Conservation (phyloP, 2,329 filamentous ascomycete genomes). For the Mariannaea elegans region DNA sequence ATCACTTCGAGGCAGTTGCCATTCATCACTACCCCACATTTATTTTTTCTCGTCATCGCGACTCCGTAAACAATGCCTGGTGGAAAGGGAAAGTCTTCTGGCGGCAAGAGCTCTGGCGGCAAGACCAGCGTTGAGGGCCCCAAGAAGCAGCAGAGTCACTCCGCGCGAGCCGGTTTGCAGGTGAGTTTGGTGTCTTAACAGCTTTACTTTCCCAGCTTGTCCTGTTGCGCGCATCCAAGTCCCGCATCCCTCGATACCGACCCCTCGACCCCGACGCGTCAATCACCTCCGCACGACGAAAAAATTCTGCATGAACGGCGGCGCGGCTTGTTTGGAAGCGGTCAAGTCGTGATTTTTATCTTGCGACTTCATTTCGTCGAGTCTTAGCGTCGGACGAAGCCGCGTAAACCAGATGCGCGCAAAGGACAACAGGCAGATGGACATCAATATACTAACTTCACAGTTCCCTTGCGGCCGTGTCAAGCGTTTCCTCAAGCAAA, state of each 20-base stretch:
- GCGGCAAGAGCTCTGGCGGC: conserved; percentile 87
- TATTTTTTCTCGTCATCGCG: conserved; percentile 31
- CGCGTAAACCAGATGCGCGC: conserved; percentile 14
- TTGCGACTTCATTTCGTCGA: conserved; percentile 20
- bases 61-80: conserved; percentile 68
- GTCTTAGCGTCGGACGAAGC: conserved; percentile 7
- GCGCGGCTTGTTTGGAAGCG: conserved; percentile 12
- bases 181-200: no score
- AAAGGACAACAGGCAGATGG: not conserved
- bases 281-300: conserved; percentile 35
- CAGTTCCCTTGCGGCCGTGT: conserved; percentile 99
- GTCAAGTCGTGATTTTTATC: conserved; percentile 11
- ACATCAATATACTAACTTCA: conserved; percentile 34
- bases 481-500: conserved; percentile 99
- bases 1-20: conserved; percentile 24
- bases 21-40: conserved; percentile 15
- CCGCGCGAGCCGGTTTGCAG: conserved; percentile 93
- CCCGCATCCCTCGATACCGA: conserved; percentile 38
- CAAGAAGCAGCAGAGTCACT: conserved; percentile 95
- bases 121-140: conserved; percentile 73
- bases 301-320: conserved; percentile 25
- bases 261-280: conserved; percentile 39
- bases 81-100: conserved; percentile 92
- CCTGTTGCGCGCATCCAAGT: conserved; percentile 38
- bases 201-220: conserved; percentile 1